Base-by-base conservation (phyloP, 2,329 filamentous ascomycete species). In the Pestalotiopsis sp. region DNA sequence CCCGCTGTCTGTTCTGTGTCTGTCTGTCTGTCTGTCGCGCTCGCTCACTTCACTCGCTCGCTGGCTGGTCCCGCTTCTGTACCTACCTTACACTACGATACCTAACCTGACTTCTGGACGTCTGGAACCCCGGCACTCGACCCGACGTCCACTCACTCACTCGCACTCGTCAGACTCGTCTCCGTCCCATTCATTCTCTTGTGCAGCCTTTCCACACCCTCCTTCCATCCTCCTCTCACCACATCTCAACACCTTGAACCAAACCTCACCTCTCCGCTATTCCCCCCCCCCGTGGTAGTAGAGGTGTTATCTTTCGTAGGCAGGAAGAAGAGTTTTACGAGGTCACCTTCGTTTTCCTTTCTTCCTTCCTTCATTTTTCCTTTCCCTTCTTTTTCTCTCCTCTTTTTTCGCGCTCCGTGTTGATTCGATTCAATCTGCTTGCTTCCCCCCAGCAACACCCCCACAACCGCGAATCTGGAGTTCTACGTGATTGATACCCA, bases 371-470 rank as follows among this genome's bases (percentile, higher is more conserved):
- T 69, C 68, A 64, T 71, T 71, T 68, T 73, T 67, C 60, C 66
- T 72, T 69, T 69, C 49, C 63, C 64, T 66, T 61, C 67, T 71
- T 71, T 68, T 71, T 45, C 20, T 57, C 57, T 36, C 64, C 67
- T 66, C 69, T 60, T 57, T 38, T 25, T 49, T n/a, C 23, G 63
- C 49, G 66, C 60, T 64, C 39, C n/a, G 13, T 58, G 17, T 36
- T 23, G 31, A 36, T 36, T 68, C 66, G 69, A 62, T 71, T 67
- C 57, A n/a, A 52, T 64, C 68, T 67, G 67, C 72, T 67, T 66
- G 17, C 12, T 57, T 57, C 36, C 38, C 52, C 62, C 69, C 71
- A 69, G 68, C 71, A 74, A 75, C 75, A 71, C 70, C 72, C 74
- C 72, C 68, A 41, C 67, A 65, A 67, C 72, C 69, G 69, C 66